Evolutionary conservation across 345 rosid species (phyloP), one percentile per base, ranked within the genome.

Genomic region (Corymbia maculata): DNA sequence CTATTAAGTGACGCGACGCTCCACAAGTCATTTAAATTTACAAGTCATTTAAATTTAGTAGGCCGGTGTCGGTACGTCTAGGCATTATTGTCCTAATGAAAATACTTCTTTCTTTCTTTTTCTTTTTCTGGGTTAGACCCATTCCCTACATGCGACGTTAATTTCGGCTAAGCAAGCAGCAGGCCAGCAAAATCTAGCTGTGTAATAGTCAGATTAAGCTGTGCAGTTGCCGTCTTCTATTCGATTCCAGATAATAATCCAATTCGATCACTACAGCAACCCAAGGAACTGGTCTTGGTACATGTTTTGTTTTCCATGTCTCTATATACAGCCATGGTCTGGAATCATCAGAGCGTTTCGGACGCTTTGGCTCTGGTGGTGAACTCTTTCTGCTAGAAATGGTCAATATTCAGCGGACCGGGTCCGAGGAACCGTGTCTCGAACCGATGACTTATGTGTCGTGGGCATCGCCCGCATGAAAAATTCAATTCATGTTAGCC

Each of bases 391-490:
- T 2, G 80, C 2, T 36, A 70, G 47, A 9, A 36, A 4, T 70
- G 16, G 24, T 70, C 42, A 0, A 70, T 70, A 8, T 22, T 0
- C 45, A 6, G 3, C 12, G 0, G 45, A 32, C 79, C 45, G 1
- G 7, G 22, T 32, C 1, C 6, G 79, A 8, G 45, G 45, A 2
- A 68, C 24, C 21, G 11, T 66, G 44, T 66, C 79, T 4, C 7
- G 13, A 68, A 2, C 4, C 4, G 21, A 30, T 5, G 12, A 14
- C 0, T 66, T 66, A 15, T 30, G 7, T 68, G 22, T 68, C 1
- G 21, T 4, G 22, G 45, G 17, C 12, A 16, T 68, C 9, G 4
- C 6, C 15, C 4, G 0, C 75, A 4, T 68, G 13, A 66, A 14
- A 36, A 16, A 16, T 70, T 32, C 6, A 16, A 70, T 70, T 1